Conservation (phyloP, 164 flowering plant species). For the Platanus orientalis region DNA sequence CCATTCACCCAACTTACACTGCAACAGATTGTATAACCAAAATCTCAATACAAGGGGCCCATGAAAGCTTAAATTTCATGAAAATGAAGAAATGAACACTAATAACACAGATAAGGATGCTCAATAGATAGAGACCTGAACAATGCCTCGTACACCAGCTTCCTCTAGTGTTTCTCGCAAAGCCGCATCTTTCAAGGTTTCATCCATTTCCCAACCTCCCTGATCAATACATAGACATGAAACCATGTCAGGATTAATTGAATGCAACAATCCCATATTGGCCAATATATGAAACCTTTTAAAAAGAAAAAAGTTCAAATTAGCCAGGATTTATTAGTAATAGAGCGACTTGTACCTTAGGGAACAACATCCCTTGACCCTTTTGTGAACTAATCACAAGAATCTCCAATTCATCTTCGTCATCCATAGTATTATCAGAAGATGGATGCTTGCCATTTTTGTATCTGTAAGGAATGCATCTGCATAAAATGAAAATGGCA, state of each 20-base stretch:
- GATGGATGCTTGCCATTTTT: slow-evolving; percentile 1
- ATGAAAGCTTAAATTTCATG: too few species aligned
- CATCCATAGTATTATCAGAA: not conserved
- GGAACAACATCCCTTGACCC: slow-evolving; percentile 57
- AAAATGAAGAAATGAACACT: too few species aligned
- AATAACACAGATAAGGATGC: too few species aligned
- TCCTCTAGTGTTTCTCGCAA: slow-evolving; percentile 50
- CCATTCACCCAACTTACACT: slow-evolving; percentile 67
- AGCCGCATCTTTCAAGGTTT: slow-evolving; percentile 45
- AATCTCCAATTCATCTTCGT: slow-evolving; percentile 39
- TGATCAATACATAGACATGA: slow-evolving; percentile 5
- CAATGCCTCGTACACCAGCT: slow-evolving; percentile 48
- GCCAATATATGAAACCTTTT: not conserved
- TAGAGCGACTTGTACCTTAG: slow-evolving; percentile 72
- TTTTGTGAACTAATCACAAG: slow-evolving; percentile 64
- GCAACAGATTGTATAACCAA: slow-evolving; percentile 11
- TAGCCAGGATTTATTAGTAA: too few species aligned
- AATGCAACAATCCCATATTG: not conserved
- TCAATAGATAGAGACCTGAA: too few species aligned
- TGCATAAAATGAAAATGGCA: too few species aligned
- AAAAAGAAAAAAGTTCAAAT: not conserved
- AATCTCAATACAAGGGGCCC: not conserved
- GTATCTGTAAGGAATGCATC: slow-evolving; percentile 66
- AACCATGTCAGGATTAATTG: too few species aligned
- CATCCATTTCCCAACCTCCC: slow-evolving; percentile 73